A percentile compares a stretch with the other conserved stretches of the same genome.
Conservation (phyloP, 23 red algal genomes). For the Gracilaria domingensis region DNA sequence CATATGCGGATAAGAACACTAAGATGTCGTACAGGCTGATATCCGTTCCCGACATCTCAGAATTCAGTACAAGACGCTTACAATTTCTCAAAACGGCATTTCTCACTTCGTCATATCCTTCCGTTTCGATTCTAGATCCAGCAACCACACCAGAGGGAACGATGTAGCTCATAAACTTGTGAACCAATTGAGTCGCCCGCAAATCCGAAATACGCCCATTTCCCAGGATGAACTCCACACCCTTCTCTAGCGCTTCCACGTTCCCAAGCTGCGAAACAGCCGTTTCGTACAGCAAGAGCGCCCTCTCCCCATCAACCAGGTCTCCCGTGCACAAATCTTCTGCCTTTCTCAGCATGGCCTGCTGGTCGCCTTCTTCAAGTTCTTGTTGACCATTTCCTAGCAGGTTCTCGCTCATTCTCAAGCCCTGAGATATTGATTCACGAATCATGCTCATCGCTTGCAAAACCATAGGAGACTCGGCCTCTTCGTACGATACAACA, state of each 20-base stretch:
- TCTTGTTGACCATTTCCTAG: neutral
- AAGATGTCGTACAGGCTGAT: neutral
- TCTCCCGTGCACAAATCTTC: neutral
- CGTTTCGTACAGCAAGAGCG: neutral
- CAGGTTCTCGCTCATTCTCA: neutral
- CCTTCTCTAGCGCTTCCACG: neutral
- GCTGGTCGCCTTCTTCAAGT: neutral
- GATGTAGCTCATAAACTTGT: neutral
- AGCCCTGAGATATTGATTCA: neutral
- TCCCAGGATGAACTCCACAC: conserved; percentile 8
- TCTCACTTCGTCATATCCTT: neutral
- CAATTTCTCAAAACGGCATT: neutral
- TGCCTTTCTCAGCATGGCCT: neutral
- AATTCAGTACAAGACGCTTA: neutral
- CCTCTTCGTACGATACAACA: conserved; percentile 6
- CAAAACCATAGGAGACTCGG: neutral
- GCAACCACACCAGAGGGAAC: neutral
- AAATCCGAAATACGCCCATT: neutral
- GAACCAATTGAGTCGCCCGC: neutral
- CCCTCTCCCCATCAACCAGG: neutral
- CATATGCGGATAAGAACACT: neutral
- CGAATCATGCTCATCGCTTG: conserved; percentile 27
- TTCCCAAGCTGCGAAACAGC: neutral
- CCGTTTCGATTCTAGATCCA: neutral
- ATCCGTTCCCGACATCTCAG: neutral